Evolutionary conservation across 2,329 filamentous ascomycete genomes (phyloP).

Genomic region (Pseudocercospora eumusae): DNA sequence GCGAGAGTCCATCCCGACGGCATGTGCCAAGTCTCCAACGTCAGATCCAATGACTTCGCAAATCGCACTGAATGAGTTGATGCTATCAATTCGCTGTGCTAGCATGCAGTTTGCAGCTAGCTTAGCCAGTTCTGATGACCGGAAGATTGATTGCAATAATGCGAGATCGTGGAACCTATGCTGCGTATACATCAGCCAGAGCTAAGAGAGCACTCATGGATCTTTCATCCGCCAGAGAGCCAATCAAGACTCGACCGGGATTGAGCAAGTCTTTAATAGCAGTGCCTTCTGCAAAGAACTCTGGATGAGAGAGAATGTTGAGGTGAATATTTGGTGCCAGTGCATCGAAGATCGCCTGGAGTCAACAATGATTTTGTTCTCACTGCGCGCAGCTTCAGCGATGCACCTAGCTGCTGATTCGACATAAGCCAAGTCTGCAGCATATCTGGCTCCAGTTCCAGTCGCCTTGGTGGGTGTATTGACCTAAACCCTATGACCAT

Average conservation of each 20-base stretch:
- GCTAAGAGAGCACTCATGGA: slow-evolving; percentile 63
- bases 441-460: slow-evolving; percentile 67
- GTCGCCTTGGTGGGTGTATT: slow-evolving; percentile 75
- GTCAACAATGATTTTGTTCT: slow-evolving; percentile 75
- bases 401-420: slow-evolving; percentile 68
- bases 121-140: slow-evolving; percentile 76
- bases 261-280: slow-evolving; percentile 69
- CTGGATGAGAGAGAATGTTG: slow-evolving; percentile 76
- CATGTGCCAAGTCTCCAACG: slow-evolving; percentile 66
- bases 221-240: slow-evolving; percentile 60
- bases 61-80: slow-evolving; percentile 77
- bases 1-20: slow-evolving; percentile 65
- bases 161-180: slow-evolving; percentile 66
- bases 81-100: slow-evolving; percentile 75
- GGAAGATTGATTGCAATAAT: slow-evolving; percentile 72
- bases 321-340: slow-evolving; percentile 63
- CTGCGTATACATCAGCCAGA: slow-evolving; percentile 65
- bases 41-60: slow-evolving; percentile 75
- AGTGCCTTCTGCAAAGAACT: slow-evolving; percentile 76
- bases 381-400: slow-evolving; percentile 63
- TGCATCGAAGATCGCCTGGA: slow-evolving; percentile 62
- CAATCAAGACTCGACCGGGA: slow-evolving; percentile 74
- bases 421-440: slow-evolving; percentile 70
- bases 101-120: slow-evolving; percentile 77
- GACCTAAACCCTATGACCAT: slow-evolving; percentile 56